Evolutionary conservation across 2,329 filamentous ascomycete genomes (phyloP).

Genomic region (Pestalotiopsis sp.): DNA sequence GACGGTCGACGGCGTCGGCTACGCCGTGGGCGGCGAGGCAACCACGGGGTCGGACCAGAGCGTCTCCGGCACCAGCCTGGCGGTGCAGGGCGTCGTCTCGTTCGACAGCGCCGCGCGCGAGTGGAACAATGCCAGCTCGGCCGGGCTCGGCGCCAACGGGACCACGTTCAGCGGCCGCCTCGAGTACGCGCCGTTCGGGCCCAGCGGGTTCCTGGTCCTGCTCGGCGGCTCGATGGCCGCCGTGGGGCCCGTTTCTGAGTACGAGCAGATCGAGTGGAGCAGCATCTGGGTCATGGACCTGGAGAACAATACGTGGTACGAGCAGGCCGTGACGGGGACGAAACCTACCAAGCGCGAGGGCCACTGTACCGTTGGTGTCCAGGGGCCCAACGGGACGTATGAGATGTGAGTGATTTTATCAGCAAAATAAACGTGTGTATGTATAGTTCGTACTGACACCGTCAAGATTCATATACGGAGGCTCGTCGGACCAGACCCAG

Average conservation of each 20-base stretch:
- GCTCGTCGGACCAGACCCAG: slow-evolving; percentile 23
- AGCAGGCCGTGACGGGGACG: slow-evolving; percentile 34
- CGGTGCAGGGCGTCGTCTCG: slow-evolving; percentile 32
- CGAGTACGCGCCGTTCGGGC: slow-evolving; percentile 35
- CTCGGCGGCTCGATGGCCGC: slow-evolving; percentile 32
- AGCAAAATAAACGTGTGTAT: background rate
- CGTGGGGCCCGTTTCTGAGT: slow-evolving; percentile 21
- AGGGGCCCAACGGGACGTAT: slow-evolving; percentile 34
- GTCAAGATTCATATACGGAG: slow-evolving; percentile 39
- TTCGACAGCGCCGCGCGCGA: slow-evolving; percentile 32
- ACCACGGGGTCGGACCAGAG: slow-evolving; percentile 26
- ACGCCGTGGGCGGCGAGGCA: slow-evolving; percentile 33
- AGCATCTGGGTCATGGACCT: slow-evolving; percentile 36
- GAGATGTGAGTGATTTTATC: slow-evolving; percentile 33
- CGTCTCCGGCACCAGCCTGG: slow-evolving; percentile 22
- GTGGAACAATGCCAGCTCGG: slow-evolving; percentile 34
- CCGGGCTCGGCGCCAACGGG: slow-evolving; percentile 24
- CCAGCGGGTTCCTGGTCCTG: slow-evolving; percentile 34
- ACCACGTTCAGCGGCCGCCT: slow-evolving; percentile 32
- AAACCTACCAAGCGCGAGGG: slow-evolving; percentile 28
- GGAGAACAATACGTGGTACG: slow-evolving; percentile 35
- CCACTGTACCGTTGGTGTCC: slow-evolving; percentile 37
- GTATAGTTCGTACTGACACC: background rate
- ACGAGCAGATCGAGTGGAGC: slow-evolving; percentile 27
- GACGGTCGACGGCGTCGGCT: slow-evolving; percentile 28